These are phyloP conservation scores for Aspergillus chevalieri DNA, from an alignment of 2,329 filamentous ascomycete genomes.

Conservation along the genomic window DNA sequence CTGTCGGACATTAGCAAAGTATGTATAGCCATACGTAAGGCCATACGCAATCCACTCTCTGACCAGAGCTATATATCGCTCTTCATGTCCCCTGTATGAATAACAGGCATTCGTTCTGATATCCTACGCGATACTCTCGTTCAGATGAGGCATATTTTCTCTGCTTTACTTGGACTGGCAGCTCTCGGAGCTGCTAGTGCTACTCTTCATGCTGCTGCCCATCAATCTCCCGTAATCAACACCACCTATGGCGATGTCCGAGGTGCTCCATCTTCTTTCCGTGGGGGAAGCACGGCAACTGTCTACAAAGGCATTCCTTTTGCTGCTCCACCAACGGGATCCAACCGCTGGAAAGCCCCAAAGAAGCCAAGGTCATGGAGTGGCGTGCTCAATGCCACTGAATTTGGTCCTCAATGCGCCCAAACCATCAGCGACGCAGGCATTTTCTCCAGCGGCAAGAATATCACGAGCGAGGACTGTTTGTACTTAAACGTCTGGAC, in stretches of 20 bases:
- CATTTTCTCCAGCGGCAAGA: constrained; percentile 26
- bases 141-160: neutral
- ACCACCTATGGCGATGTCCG: constrained; percentile 15
- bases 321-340: constrained; percentile 6
- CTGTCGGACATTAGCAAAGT: too few relatives aligned
- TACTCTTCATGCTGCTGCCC: neutral
- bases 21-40: too few relatives aligned
- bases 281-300: constrained; percentile 10
- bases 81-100: neutral
- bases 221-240: constrained; percentile 2
- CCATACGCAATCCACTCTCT: too few relatives aligned
- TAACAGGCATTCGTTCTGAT: neutral
- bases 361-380: constrained; percentile 4
- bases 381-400: constrained; percentile 9
- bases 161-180: neutral
- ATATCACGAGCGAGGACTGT: constrained; percentile 22
- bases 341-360: constrained; percentile 8
- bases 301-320: constrained; percentile 23
- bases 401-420: constrained; percentile 19
- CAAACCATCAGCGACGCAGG: constrained; percentile 13
- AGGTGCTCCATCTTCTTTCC: constrained; percentile 16
- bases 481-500: constrained; percentile 19
- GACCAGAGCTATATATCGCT: neutral
- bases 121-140: neutral
- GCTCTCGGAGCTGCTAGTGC: neutral